Base-by-base conservation (phyloP, 1,284 basidiomycete species). In the Pyrrhoderma noxium region DNA sequence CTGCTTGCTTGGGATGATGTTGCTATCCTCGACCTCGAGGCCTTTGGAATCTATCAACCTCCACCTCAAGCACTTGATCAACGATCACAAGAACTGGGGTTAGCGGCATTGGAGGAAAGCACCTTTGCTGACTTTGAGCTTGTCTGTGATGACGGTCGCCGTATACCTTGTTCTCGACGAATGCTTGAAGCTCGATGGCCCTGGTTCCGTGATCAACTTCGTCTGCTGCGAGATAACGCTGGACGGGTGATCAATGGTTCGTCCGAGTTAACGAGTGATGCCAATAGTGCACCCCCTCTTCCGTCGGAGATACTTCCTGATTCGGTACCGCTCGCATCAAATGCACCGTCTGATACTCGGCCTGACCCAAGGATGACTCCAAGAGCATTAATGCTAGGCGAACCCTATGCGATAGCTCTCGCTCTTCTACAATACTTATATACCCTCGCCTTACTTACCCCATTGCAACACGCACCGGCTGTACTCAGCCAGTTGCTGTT, bases 401-500 rank as follows among this genome's bases (percentile, higher is more conserved):
- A 97, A 64, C 85, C 92, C 0, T 93, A 91, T 59, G 83, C 92
- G 0, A 84, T 97, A 56, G 87, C 89, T 1, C 72, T 92, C 49
- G 95, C 93, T 2, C 70, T 97, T 49, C 68, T 97, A 52, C 92
- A 97, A 66, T 98, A 95, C 69, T 80, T 98, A 57, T 97, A 98
- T 69, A 84, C 92, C 1, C 74, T 85, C 49, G 79, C 86, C 0
- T 76, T 98, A 37, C 73, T 89, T 49, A 97, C 94, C 0, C 87
- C 89, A 0, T 73, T 97, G 39, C 94, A 98, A 65, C 89, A 91
- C 59, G 84, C 90, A 3, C 89, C 92, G 2, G 85, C 90, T 0
- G 86, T 97, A 8, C 74, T 98, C 37, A 88, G 87, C 59, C 88
- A 93, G 56, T 74, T 98, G 16, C 71, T 98, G 51, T 76, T 96